Evolutionary conservation across 176 grass and related monocot genomes (phyloP), one percentile per base, ranked within the genome.

Genomic region (Oryza meyeriana): DNA sequence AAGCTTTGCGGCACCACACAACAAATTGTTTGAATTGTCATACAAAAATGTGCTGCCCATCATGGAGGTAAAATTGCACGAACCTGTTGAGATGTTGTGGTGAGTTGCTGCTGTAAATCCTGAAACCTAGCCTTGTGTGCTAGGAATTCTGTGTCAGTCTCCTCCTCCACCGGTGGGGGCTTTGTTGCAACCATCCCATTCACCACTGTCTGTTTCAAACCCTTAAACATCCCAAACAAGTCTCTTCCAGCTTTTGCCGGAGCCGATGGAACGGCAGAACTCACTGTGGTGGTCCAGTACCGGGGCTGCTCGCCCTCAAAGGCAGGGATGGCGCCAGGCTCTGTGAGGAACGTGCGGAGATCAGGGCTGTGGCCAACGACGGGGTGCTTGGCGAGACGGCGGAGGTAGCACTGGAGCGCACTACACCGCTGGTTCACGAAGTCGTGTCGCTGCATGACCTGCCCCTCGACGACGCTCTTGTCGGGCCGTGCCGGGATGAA

Each of bases 91-190:
- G 95, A 98, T 24, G 84, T 83, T 74, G 84, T 91, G 11, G 90
- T 89, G 33, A 98, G 92, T 71, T 94, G 95, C 92, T 94, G 95
- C 48, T 94, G 86, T 70, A 98, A 86, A 52, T 94, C 92, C 73
- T 89, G 86, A 7, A 94, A 32, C 86, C 88, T 91, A 2, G 69
- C 85, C 81, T 94, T 94, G 70, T 86, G 90, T 18, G 75, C 82
- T 62, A 98, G 76, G 47, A 98, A 98, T 30, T 87, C 86, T 7
- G 64, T 82, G 73, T 98, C 95, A 75, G 89, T 94, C 81, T 98
- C 95, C 77, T 93, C 79, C 76, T 81, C 75, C 45, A 83, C 74
- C 22, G 92, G 76, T 1, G 79, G 82, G 28, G 88, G 88, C 75
- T 87, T 90, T 0, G 78, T 87, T 2, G 85, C 88, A 3, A 76